These are phyloP conservation scores for Nicotiana sylvestris DNA, from an alignment of 257 asterid species.

Conservation along the genomic window DNA sequence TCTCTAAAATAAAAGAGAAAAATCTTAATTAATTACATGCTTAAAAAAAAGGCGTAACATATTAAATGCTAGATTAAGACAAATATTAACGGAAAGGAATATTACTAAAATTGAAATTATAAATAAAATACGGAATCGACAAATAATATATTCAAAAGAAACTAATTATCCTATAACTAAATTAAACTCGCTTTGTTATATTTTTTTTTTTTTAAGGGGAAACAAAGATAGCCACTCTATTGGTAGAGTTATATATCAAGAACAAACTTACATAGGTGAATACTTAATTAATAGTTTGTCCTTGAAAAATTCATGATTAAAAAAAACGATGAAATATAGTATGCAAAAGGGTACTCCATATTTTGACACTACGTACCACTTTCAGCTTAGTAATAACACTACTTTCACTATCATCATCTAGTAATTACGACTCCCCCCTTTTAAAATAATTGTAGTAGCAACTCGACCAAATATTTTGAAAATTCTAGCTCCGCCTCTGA, in stretches of 20 bases:
- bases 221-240: neutral
- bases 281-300: neutral
- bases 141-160: too few species aligned
- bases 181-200: too few species aligned
- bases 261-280: neutral
- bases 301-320: neutral
- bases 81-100: too few species aligned
- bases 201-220: neutral
- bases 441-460: neutral
- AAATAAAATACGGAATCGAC: too few species aligned
- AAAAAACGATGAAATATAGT: neutral
- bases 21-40: too few species aligned
- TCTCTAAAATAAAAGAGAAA: too few species aligned
- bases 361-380: neutral
- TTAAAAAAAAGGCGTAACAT: too few species aligned
- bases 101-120: too few species aligned
- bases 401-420: neutral
- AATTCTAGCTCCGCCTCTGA: too few species aligned
- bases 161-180: too few species aligned
- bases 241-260: neutral
- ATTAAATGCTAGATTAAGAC: too few species aligned
- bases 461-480: neutral
- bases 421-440: neutral
- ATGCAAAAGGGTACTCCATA: neutral
- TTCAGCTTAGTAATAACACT: neutral